A percentile compares a stretch with the other conserved stretches of the same genome.
These are phyloP conservation scores for Suillus ampliporus DNA, from an alignment of 768 basidiomycete genomes.

Conservation along the genomic window DNA sequence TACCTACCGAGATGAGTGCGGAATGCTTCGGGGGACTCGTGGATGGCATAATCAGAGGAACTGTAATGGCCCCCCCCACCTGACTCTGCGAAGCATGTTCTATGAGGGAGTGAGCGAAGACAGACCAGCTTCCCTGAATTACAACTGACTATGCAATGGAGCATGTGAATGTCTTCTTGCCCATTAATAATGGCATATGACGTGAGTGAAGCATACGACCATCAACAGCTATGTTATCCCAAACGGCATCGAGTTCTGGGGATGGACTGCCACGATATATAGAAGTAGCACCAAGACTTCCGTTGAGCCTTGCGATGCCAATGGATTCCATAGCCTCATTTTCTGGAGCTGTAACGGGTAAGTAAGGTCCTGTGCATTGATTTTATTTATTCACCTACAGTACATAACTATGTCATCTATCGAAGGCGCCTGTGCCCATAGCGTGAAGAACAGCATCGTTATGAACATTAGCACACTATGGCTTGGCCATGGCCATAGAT, in stretches of 20 bases:
- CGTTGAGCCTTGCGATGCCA: not conserved
- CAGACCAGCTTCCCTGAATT: not conserved
- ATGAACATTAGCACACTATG: conserved; percentile 4
- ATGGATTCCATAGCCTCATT: no score
- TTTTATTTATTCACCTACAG: not conserved
- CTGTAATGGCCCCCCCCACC: conserved; percentile 11
- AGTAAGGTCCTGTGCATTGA: not conserved
- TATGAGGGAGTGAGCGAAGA: conserved; percentile 1
- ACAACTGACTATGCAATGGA: conserved; percentile 17
- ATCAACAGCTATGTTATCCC: conserved; percentile 13
- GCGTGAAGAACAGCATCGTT: conserved; percentile 9
- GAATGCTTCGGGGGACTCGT: not conserved
- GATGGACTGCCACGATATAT: conserved; percentile 13
- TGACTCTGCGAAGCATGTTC: conserved; percentile 18
- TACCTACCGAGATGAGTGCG: conserved; percentile 14
- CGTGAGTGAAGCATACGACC: not conserved
- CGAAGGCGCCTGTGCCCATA: conserved; percentile 12
- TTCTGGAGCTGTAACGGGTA: not conserved
- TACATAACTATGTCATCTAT: not conserved
- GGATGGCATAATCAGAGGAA: conserved; percentile 4
- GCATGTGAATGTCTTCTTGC: conserved; percentile 14
- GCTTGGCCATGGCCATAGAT: conserved; percentile 6
- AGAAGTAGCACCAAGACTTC: not conserved
- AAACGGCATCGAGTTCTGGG: conserved; percentile 18
- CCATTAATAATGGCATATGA: not conserved